A percentile compares a stretch with the other conserved stretches of the same genome.
phyloP scores from a whole-genome alignment of 192 early-diverging fungal species.

The Coemansia sp. region DNA sequence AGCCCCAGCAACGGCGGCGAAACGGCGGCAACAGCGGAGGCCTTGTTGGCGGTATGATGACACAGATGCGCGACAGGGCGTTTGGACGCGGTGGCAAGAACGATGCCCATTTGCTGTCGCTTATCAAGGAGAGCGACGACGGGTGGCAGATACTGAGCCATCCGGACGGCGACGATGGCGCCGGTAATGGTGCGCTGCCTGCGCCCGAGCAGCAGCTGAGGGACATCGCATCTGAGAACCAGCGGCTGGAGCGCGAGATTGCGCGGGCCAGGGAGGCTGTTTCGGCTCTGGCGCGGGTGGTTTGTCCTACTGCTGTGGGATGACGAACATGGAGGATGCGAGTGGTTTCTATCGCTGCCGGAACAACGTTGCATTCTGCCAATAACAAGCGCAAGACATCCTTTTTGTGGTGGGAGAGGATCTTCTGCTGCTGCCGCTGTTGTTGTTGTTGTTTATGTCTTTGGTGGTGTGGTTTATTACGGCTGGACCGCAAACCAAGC shows the following conservation, averaged over 20 bases:
- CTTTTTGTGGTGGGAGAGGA: no score
- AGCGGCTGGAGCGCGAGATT: slow-evolving; percentile 15
- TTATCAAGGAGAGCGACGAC: slow-evolving; percentile 14
- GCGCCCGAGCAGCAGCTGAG: slow-evolving; percentile 11
- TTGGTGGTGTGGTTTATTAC: no score
- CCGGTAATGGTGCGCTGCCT: not conserved
- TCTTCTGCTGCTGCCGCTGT: no score
- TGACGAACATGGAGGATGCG: no score
- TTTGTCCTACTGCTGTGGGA: not conserved
- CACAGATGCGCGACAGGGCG: not conserved
- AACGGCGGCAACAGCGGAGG: not conserved
- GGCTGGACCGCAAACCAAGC: no score
- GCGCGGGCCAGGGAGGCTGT: slow-evolving; percentile 13
- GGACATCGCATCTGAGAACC: slow-evolving; percentile 14
- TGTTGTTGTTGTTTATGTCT: no score
- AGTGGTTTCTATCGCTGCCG: not conserved
- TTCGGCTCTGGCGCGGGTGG: slow-evolving; percentile 20
- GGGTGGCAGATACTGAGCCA: slow-evolving; percentile 20
- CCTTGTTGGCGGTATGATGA: not conserved
- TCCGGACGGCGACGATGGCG: not conserved
- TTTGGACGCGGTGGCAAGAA: not conserved
- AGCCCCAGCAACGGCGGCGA: slow-evolving; percentile 8
- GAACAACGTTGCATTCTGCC: not conserved
- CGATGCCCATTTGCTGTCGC: slow-evolving; percentile 12
- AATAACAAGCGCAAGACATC: no score